A percentile compares a stretch with the other conserved stretches of the same genome.
These are phyloP conservation scores for Amylostereum areolatum DNA, from an alignment of 1,284 basidiomycete genomes.

Conservation along the genomic window DNA sequence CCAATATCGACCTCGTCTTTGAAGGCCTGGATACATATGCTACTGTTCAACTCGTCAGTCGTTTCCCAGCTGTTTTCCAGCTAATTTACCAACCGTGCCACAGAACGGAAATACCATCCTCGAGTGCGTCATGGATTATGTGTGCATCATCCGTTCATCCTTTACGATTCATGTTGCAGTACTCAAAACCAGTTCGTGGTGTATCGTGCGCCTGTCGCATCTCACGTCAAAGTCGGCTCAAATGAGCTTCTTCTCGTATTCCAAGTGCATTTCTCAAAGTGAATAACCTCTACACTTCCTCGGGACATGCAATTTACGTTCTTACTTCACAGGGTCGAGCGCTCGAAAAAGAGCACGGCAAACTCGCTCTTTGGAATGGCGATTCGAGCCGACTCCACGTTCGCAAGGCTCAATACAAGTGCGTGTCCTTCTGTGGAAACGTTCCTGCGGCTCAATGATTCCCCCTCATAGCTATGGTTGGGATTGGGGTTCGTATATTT, in stretches of 20 bases:
- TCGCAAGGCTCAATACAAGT: conserved; percentile 87
- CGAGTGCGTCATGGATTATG: conserved; percentile 33
- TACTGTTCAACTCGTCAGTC: conserved; percentile 56
- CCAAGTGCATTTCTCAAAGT: conserved; percentile 72
- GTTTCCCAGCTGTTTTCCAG: neutral
- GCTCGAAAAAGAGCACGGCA: conserved; percentile 56
- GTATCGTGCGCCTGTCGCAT: conserved; percentile 57
- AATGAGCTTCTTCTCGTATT: conserved; percentile 69
- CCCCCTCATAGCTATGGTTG: conserved; percentile 58
- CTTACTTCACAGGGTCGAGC: conserved; percentile 45
- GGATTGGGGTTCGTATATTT: conserved; percentile 66
- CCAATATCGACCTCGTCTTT: conserved; percentile 71
- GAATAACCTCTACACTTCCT: conserved; percentile 10
- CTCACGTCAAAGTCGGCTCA: conserved; percentile 42
- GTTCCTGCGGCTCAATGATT: neutral
- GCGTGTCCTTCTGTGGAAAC: conserved; percentile 14
- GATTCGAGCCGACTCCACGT: conserved; percentile 83
- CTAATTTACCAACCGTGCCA: neutral
- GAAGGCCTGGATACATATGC: conserved; percentile 89
- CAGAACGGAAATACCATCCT: conserved; percentile 70
- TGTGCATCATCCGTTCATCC: neutral
- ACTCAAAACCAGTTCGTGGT: conserved; percentile 76
- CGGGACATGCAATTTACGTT: neutral
- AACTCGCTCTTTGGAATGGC: conserved; percentile 76
- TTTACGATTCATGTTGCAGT: conserved; percentile 24